Conservation (phyloP, 208 protist species). For the Naegleria gruberi region DNA sequence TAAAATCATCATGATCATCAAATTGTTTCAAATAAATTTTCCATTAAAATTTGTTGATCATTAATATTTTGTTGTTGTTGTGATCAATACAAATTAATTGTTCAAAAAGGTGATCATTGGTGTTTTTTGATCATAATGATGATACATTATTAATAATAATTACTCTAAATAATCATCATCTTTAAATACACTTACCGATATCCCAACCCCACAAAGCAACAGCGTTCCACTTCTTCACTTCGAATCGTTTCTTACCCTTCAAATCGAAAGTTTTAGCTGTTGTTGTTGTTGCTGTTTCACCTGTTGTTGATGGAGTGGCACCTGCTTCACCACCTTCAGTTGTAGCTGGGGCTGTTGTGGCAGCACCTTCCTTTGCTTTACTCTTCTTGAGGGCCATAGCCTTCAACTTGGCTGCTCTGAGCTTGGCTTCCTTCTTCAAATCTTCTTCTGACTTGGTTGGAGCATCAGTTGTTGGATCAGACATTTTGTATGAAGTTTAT, state of each 20-base stretch:
- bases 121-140: neutral
- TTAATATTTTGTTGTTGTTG: neutral
- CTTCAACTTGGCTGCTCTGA: constrained; percentile 3
- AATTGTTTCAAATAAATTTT: too few relatives aligned
- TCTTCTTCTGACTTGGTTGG: neutral
- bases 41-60: too few relatives aligned
- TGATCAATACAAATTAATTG: neutral
- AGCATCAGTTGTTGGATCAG: neutral
- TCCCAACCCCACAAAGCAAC: constrained; percentile 95
- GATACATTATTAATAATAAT: neutral
- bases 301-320: neutral
- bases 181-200: constrained; percentile 30
- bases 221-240: constrained; percentile 94
- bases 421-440: constrained; percentile 2
- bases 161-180: neutral
- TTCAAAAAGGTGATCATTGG: neutral
- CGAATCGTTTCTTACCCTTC: constrained; percentile 52
- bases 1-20: too few relatives aligned
- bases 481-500: neutral
- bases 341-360: neutral
- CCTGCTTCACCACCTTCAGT: neutral
- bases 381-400: neutral
- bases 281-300: neutral
- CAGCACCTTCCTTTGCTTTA: neutral
- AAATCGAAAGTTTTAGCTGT: neutral